Base-by-base conservation (phyloP, 2,329 filamentous ascomycete species). In the Talaromyces funiculosus region DNA sequence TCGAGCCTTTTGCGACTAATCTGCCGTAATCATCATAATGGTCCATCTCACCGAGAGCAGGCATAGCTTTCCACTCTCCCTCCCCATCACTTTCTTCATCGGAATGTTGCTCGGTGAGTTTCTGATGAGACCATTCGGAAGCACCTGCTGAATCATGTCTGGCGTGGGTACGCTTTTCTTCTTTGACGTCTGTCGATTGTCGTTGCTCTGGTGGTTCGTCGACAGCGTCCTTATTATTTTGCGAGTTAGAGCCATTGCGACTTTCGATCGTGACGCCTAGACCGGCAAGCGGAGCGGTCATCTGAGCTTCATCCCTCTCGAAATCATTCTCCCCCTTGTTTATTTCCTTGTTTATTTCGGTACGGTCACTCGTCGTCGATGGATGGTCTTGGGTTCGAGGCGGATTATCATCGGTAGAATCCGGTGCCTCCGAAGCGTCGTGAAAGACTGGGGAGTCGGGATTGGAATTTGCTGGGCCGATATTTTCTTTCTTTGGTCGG, bases 21-120 rank as follows among this genome's bases (percentile, higher is more conserved):
- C 84, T 90, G 67, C 96, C 90, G 72, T 96, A 88, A 69, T 99
- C 94, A 71, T 99, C 91, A 74, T 97, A 99, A 66, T 96, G 89
- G 75, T 97, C 93, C 72, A 94, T 95, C 38, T 89, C 88, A 7
- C 92, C 94, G 69, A 92, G 91, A 1, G 94, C 86, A 1, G 93
- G 94, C 94, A 99, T 99, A 2, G 86, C 84, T 77, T 97, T 91
- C 94, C 94, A 99, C 56, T 82, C 85, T 1, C 78, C 86, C n/a
- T 89, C 89, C 5, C 85, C 85, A 10, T 84, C 79, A 2, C 83
- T 75, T 49, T 83, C 78, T 12, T 78, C 71, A 43, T 80, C 64
- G 9, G 67, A 61, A 16, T 68, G 64, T 16, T 85, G 80, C 16
- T 82, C 77, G 9, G 86, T 83, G 53, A 92, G 77, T 65, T 88